Evolutionary conservation across 2,329 filamentous ascomycete genomes (phyloP).

Genomic region (Xylaria multiplex): DNA sequence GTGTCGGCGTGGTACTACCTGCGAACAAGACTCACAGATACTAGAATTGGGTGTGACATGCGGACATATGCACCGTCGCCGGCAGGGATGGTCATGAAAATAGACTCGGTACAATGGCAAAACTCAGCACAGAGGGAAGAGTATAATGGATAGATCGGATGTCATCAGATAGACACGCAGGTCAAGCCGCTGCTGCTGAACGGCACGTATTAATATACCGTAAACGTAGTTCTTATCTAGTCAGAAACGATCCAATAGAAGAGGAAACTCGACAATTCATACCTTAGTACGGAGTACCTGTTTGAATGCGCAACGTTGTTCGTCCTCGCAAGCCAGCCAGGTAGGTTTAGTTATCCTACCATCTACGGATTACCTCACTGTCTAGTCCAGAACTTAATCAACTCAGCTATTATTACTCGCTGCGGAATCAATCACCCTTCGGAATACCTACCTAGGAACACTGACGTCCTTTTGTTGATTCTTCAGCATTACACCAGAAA

Average conservation of each 20-base stretch:
- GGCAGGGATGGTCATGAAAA: background rate
- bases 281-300: no score
- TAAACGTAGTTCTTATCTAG: conserved; percentile 1
- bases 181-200: background rate
- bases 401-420: no score
- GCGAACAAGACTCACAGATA: background rate
- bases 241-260: conserved; percentile 1
- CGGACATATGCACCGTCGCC: conserved; percentile 8
- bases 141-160: no score
- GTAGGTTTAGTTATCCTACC: no score
- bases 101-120: no score
- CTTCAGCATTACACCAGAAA: background rate
- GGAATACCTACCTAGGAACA: background rate
- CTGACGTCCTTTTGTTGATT: background rate
- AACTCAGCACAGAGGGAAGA: no score
- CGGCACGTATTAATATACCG: background rate
- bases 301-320: background rate
- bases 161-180: background rate
- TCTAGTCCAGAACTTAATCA: no score
- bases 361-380: no score
- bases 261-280: background rate
- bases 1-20: background rate
- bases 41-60: conserved; percentile 1
- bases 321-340: no score
- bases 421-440: background rate